Conservation (phyloP, 108 stramenopile genomes). For the Bacterosira constricta region DNA sequence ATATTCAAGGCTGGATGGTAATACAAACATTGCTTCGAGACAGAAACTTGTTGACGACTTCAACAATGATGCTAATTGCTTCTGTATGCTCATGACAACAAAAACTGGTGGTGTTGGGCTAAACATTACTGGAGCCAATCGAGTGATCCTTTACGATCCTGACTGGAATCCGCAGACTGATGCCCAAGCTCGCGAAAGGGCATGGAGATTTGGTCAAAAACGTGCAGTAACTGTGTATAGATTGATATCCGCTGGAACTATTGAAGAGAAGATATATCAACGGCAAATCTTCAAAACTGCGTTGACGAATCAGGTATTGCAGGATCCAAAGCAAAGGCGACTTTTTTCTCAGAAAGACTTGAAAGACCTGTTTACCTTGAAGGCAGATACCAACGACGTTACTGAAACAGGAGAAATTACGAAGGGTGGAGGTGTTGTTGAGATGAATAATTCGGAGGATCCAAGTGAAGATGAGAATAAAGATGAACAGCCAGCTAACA, state of each 20-base stretch:
- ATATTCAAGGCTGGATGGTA: conserved; percentile 93
- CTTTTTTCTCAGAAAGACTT: conserved; percentile 91
- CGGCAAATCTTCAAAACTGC: conserved; percentile 99
- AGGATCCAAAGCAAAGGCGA: conserved; percentile 89
- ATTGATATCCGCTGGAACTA: conserved; percentile 83
- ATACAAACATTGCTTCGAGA: conserved; percentile 87
- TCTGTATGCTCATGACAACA: conserved; percentile 95
- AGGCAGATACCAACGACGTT: conserved; percentile 63
- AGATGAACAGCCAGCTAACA: conserved; percentile 10
- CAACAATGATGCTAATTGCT: conserved; percentile 84
- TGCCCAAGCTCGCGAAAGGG: conserved; percentile 91
- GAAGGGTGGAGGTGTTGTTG: conserved; percentile 64
- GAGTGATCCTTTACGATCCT: conserved; percentile 84
- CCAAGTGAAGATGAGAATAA: conserved; percentile 6
- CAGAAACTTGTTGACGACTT: conserved; percentile 91
- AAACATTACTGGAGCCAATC: conserved; percentile 64
- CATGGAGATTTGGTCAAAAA: conserved; percentile 92
- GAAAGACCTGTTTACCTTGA: conserved; percentile 89
- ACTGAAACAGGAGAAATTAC: conserved; percentile 75
- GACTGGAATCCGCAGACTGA: conserved; percentile 98
- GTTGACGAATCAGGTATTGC: conserved; percentile 87
- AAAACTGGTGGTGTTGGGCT: conserved; percentile 97
- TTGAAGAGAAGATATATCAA: conserved; percentile 98
- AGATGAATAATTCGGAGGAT: conserved; percentile 37
- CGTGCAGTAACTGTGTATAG: conserved; percentile 81